These are phyloP conservation scores for Rhodotorula glutinis DNA, from an alignment of 1,284 basidiomycete genomes.

Conservation along the genomic window DNA sequence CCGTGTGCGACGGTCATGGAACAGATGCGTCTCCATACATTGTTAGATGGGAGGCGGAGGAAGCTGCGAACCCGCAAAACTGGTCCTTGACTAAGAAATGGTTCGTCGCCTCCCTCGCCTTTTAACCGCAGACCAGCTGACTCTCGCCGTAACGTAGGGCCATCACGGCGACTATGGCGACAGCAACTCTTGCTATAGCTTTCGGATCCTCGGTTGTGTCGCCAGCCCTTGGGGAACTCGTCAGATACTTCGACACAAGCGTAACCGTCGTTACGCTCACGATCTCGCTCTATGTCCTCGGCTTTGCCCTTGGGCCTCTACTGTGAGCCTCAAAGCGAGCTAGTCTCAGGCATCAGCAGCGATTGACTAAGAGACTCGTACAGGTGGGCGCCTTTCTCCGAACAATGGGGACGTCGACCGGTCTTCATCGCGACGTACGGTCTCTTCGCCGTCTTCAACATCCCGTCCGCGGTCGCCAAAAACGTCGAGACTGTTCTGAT, in stretches of 20 bases:
- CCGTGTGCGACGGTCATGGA: slow-evolving; percentile 28
- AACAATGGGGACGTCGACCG: slow-evolving; percentile 59
- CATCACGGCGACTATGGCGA: slow-evolving; percentile 17
- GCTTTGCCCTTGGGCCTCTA: slow-evolving; percentile 9
- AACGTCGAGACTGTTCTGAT: slow-evolving; percentile 59
- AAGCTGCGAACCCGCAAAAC: slow-evolving; percentile 30
- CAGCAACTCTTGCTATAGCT: slow-evolving; percentile 51
- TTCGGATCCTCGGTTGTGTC: slow-evolving; percentile 47
- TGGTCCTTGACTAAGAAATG: slow-evolving; percentile 15
- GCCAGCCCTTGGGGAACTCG: slow-evolving; percentile 54
- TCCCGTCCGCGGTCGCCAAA: slow-evolving; percentile 61
- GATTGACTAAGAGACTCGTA: no score
- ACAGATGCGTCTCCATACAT: slow-evolving; percentile 32
- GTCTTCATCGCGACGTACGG: slow-evolving; percentile 59
- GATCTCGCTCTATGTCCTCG: slow-evolving; percentile 50
- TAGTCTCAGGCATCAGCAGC: neutral
- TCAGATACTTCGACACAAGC: slow-evolving; percentile 54
- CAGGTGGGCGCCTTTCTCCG: slow-evolving; percentile 61
- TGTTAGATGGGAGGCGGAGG: slow-evolving; percentile 26
- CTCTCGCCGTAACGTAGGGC: no score
- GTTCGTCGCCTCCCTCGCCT: slow-evolving; percentile 6
- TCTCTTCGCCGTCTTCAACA: slow-evolving; percentile 61
- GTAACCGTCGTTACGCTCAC: slow-evolving; percentile 40
- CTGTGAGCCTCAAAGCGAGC: neutral
- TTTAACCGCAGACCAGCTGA: no score